phyloP scores from a whole-genome alignment of 1,284 basidiomycete species.

The Apiotrichum porosum region DNA sequence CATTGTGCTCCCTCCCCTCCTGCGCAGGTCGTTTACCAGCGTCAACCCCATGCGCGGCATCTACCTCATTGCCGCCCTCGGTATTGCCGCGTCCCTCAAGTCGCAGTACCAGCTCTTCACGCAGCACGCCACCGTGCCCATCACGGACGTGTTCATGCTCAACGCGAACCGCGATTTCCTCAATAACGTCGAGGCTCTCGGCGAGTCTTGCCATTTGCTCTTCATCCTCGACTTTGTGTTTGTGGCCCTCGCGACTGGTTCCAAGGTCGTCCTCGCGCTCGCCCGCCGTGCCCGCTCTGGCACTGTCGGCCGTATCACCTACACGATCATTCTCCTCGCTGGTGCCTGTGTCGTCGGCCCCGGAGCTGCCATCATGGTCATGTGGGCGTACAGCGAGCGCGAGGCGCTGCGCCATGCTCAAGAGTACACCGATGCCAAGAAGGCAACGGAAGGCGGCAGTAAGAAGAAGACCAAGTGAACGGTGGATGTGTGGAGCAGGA shows the following conservation, averaged over 20 bases:
- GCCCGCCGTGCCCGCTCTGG: not conserved
- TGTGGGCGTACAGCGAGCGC: constrained; percentile 15
- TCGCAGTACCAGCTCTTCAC: constrained; percentile 1
- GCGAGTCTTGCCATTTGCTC: constrained; percentile 5
- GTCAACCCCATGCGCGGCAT: constrained; percentile 7
- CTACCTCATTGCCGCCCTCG: constrained; percentile 11
- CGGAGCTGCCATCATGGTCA: constrained; percentile 7
- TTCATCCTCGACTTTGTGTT: constrained; percentile 8
- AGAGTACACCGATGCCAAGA: constrained; percentile 7
- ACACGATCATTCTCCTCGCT: not conserved
- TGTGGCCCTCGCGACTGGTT: constrained; percentile 1
- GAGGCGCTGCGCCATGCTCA: constrained; percentile 2
- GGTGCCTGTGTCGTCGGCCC: constrained; percentile 4
- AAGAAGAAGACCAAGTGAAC: too few relatives aligned
- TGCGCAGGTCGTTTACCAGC: constrained; percentile 3
- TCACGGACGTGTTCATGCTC: constrained; percentile 1
- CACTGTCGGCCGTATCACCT: not conserved
- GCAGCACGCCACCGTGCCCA: not conserved
- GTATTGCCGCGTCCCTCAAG: not conserved
- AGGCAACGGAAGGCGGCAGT: not conserved
- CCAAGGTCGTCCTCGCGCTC: constrained; percentile 6
- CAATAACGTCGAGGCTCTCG: not conserved
- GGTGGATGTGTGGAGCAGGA: too few relatives aligned
- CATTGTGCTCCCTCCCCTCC: constrained; percentile 8
- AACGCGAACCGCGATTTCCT: not conserved